Conservation (phyloP, 2,329 filamentous ascomycete species). For the Rachicladosporium sp. region DNA sequence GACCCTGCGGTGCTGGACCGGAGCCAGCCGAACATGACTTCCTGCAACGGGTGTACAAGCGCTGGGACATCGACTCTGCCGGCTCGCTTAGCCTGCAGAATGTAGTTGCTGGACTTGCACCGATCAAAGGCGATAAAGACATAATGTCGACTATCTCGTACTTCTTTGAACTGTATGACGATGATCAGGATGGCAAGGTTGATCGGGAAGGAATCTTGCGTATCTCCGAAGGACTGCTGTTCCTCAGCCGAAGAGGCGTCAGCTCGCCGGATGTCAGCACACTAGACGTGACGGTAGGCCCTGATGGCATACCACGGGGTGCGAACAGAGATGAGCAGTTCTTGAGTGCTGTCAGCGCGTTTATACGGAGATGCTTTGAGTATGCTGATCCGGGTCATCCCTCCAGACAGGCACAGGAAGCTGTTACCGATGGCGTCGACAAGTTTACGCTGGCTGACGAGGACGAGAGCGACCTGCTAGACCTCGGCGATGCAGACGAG, state of each 20-base stretch:
- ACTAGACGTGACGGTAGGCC: conserved; percentile 17
- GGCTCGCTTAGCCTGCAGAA: conserved; percentile 75
- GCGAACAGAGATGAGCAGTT: conserved; percentile 69
- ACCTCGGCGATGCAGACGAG: conserved; percentile 39
- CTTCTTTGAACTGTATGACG: conserved; percentile 95
- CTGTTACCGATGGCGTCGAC: conserved; percentile 30
- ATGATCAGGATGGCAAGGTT: conserved; percentile 78
- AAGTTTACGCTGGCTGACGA: conserved; percentile 69
- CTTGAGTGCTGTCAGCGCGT: conserved; percentile 82
- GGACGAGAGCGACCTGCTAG: conserved; percentile 45
- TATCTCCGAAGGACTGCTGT: conserved; percentile 87
- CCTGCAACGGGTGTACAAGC: conserved; percentile 70
- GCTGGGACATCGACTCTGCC: conserved; percentile 72
- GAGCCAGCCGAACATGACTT: conserved; percentile 91
- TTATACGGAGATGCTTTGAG: conserved; percentile 92
- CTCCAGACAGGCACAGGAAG: conserved; percentile 17
- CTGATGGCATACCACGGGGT: conserved; percentile 21
- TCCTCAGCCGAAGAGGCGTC: conserved; percentile 78
- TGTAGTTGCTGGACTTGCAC: conserved; percentile 78
- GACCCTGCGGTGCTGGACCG: conserved; percentile 47
- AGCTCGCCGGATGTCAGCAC: conserved; percentile 49
- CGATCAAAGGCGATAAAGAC: conserved; percentile 84
- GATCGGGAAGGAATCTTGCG: conserved; percentile 89
- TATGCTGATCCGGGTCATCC: conserved; percentile 79
- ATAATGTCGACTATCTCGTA: conserved; percentile 98